Evolutionary conservation across 345 rosid species (phyloP), one percentile per base, ranked within the genome.

Genomic region (Sapria himalayana): DNA sequence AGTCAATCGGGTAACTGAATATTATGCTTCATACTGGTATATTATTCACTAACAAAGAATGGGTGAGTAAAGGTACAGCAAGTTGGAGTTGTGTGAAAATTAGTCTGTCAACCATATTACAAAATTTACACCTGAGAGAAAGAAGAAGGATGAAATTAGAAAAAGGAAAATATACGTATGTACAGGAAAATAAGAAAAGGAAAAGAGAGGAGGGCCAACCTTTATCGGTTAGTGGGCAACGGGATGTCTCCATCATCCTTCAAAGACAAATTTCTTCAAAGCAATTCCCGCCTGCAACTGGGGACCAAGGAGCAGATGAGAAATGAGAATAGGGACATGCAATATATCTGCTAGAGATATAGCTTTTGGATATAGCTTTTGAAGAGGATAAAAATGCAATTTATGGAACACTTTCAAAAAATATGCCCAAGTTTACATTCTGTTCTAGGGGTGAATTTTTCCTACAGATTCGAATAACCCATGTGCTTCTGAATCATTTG

Each of bases 251-350:
- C 29, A 9, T 56, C 59, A 11, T n/a, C 45, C 24, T 31, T 33
- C 43, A 20, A 35, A 48, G 45, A 36, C 15, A 27, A 21, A 50
- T 33, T 48, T 41, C 45, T 29, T 45, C 15, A 29, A 11, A 38
- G 53, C 52, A 39, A 54, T 20, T 35, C 39, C 54, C 39, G 49
- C 53, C 73, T 66, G 58, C 56, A 48, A 38, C 3, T 13, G 41
- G 59, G 50, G 54, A 51, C 60, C 60, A 35, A 46, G 38, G 12
- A 50, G 31, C 3, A 24, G 16, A 23, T 40, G 29, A 19, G 33
- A 29, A 21, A 25, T 43, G 9, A 52, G 49, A 46, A 41, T 27
- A 43, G 25, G 51, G 57, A 18, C 43, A 48, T 50, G 18, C 25
- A 19, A 43, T 33, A 32, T 37, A 45, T 51, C 25, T 41, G 48